These are phyloP conservation scores for Evernia prunastri DNA, from an alignment of 495 filamentous ascomycete species.

Conservation along the genomic window DNA sequence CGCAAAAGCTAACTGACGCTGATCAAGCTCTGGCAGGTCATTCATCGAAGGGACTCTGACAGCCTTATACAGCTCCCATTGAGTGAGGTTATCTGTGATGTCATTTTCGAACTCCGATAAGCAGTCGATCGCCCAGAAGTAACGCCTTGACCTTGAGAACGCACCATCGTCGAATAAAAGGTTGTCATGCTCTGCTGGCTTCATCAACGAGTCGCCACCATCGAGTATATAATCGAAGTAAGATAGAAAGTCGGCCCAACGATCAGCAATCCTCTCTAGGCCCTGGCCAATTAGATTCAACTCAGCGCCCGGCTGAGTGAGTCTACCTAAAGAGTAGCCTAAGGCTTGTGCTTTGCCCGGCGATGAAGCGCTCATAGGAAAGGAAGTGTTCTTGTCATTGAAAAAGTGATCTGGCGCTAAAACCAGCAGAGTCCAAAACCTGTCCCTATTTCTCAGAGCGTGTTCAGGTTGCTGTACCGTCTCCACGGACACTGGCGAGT, in stretches of 20 bases:
- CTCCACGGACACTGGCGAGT: slow-evolving; percentile 14
- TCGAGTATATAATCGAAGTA: slow-evolving; percentile 31
- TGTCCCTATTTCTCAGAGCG: neutral
- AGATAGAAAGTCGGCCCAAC: slow-evolving; percentile 27
- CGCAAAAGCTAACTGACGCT: slow-evolving; percentile 18
- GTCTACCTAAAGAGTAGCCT: slow-evolving; percentile 23
- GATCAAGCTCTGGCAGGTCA: slow-evolving; percentile 17
- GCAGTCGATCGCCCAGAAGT: slow-evolving; percentile 33
- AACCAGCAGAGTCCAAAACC: slow-evolving; percentile 25
- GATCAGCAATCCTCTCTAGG: slow-evolving; percentile 25
- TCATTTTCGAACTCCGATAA: slow-evolving; percentile 26
- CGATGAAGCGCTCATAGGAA: slow-evolving; percentile 23
- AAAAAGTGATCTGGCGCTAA: slow-evolving; percentile 26
- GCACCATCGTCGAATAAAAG: slow-evolving; percentile 30
- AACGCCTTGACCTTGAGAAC: slow-evolving; percentile 30
- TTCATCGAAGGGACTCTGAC: slow-evolving; percentile 14
- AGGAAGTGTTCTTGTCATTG: slow-evolving; percentile 24
- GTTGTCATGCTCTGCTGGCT: slow-evolving; percentile 30
- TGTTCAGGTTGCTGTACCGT: neutral
- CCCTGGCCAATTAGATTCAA: slow-evolving; percentile 27
- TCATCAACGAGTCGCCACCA: slow-evolving; percentile 26
- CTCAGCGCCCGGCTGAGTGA: slow-evolving; percentile 24
- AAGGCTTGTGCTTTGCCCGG: slow-evolving; percentile 22
- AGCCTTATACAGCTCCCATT: slow-evolving; percentile 28
- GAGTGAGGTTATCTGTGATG: slow-evolving; percentile 29